phyloP scores from a whole-genome alignment of 1,284 basidiomycete species.

The Tilletia indica region DNA sequence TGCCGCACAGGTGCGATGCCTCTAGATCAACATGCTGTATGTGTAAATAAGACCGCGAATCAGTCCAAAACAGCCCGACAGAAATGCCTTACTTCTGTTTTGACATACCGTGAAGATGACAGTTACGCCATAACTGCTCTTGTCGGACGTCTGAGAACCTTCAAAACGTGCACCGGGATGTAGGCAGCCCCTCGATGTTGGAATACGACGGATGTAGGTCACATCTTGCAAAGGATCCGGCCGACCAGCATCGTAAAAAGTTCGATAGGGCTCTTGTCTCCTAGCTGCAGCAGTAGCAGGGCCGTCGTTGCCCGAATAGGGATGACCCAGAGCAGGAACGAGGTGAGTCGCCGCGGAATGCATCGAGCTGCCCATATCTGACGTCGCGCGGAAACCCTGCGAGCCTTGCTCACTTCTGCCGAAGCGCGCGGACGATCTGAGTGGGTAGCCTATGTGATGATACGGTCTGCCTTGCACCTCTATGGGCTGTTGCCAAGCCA shows the following conservation, averaged over 20 bases:
- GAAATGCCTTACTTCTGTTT: not conserved
- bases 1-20: conserved; percentile 48
- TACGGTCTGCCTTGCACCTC: not conserved
- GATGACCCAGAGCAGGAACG: not conserved
- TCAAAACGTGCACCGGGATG: conserved; percentile 48
- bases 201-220: conserved; percentile 28
- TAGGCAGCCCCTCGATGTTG: conserved; percentile 40
- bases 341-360: not conserved
- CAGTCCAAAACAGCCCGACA: conserved; percentile 26
- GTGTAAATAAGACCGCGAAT: not conserved
- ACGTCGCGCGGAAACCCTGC: no score
- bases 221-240: conserved; percentile 41
- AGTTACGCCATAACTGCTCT: conserved; percentile 49
- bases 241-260: conserved; percentile 28
- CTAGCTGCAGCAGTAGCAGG: not conserved
- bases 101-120: conserved; percentile 20
- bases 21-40: conserved; percentile 43
- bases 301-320: not conserved
- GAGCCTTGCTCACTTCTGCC: no score
- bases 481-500: not conserved
- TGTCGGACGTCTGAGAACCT: conserved; percentile 47
- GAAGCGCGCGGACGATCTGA: no score
- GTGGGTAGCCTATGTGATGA: not conserved
- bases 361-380: not conserved
- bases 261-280: not conserved